These are phyloP conservation scores for Adansonia madagascariensis DNA, from an alignment of 441 rosid species.

Conservation along the genomic window DNA sequence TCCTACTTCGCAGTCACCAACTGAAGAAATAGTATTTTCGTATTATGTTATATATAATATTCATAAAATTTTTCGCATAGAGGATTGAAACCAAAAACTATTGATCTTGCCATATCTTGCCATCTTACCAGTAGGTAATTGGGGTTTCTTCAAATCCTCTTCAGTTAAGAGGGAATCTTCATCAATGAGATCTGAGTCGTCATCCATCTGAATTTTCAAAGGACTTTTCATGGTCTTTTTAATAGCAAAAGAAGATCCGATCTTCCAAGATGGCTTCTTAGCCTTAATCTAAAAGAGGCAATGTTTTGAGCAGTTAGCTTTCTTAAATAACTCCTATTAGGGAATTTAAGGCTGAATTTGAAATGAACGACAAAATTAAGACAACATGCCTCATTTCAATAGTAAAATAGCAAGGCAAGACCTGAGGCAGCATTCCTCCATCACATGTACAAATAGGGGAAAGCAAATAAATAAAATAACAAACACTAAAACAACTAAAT, in stretches of 20 bases:
- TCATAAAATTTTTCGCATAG: background rate
- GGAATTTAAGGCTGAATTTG: background rate
- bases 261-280: conserved; percentile 87
- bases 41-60: background rate
- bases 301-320: conserved; percentile 11
- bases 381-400: background rate
- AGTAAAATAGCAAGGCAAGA: background rate
- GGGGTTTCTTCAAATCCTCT: conserved; percentile 89
- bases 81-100: conserved; percentile 8
- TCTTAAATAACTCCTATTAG: background rate
- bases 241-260: conserved; percentile 83
- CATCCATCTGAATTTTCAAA: conserved; percentile 60
- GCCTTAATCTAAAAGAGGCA: conserved; percentile 60
- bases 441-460: background rate
- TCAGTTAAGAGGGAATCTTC: conserved; percentile 91
- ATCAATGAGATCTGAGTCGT: conserved; percentile 84
- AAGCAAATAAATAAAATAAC: background rate
- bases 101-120: conserved; percentile 11
- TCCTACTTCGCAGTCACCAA: conserved; percentile 78
- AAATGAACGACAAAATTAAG: background rate
- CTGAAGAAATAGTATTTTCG: conserved; percentile 38
- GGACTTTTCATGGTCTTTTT: conserved; percentile 54
- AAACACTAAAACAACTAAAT: background rate
- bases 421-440: background rate
- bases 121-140: conserved; percentile 60